Percentiles rank a stretch among this genome's conserved stretches.
Conservation (phyloP, 345 rosid species). For the Moringa oleifera region DNA sequence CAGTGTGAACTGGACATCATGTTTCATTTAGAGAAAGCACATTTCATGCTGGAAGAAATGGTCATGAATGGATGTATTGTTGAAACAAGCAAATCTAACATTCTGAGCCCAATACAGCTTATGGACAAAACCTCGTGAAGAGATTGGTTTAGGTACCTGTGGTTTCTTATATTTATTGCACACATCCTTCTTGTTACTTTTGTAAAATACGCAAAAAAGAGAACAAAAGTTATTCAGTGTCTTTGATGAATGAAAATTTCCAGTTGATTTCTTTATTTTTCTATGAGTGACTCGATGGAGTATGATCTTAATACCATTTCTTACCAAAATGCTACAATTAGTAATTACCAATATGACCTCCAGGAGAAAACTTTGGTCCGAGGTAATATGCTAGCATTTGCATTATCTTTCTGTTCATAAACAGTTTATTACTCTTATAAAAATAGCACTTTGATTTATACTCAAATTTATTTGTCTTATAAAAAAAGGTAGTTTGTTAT, state of each 20-base stretch:
- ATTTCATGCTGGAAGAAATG: constrained; percentile 98
- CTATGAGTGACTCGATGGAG: too few species aligned
- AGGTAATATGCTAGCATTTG: too few species aligned
- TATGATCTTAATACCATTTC: too few species aligned
- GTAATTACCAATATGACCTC: too few species aligned
- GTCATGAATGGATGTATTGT: constrained; percentile 92
- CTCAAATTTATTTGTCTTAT: too few species aligned
- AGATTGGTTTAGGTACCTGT: neutral
- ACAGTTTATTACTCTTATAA: too few species aligned
- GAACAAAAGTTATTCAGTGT: constrained; percentile 1
- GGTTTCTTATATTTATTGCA: neutral
- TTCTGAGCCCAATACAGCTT: constrained; percentile 72
- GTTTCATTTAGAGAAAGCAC: constrained; percentile 99
- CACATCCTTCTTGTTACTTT: neutral
- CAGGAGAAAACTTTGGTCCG: too few species aligned
- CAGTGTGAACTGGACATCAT: constrained; percentile 98
- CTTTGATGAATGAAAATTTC: neutral
- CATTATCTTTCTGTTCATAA: too few species aligned
- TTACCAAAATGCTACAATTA: too few species aligned
- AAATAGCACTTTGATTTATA: too few species aligned
- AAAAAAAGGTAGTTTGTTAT: too few species aligned
- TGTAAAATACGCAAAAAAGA: too few species aligned
- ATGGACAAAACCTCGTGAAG: constrained; percentile 74
- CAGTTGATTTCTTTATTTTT: neutral
- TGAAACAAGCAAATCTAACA: constrained; percentile 90